Evolutionary conservation across 1,284 basidiomycete genomes (phyloP).

Genomic region (Malassezia obtusa): DNA sequence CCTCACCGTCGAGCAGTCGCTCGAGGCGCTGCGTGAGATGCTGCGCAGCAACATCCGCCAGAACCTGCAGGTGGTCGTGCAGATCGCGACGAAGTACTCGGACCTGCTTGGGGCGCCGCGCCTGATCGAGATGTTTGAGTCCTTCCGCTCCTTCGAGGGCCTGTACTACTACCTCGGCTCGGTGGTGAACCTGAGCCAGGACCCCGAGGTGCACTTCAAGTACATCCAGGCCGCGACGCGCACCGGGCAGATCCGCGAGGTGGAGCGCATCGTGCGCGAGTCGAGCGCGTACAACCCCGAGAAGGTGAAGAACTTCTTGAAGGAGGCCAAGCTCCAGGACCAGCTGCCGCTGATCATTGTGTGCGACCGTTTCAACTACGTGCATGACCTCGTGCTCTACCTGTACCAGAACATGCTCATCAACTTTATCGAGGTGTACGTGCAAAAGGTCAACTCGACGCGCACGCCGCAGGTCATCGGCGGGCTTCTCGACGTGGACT

Average conservation of each 20-base stretch:
- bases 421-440: conserved; percentile 98
- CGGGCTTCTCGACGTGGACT: conserved; percentile 93
- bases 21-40: conserved; percentile 96
- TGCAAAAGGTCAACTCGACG: conserved; percentile 93
- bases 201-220: conserved; percentile 98
- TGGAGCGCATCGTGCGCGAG: conserved; percentile 96
- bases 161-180: conserved; percentile 97
- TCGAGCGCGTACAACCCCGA: conserved; percentile 96
- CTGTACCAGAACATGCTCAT: conserved; percentile 94
- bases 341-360: conserved; percentile 99
- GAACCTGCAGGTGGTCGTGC: conserved; percentile 90
- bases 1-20: conserved; percentile 95
- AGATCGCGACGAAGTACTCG: conserved; percentile 98
- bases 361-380: conserved; percentile 99
- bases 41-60: conserved; percentile 92
- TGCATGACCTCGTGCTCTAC: conserved; percentile 96
- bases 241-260: conserved; percentile 95
- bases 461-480: conserved; percentile 97
- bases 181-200: conserved; percentile 89
- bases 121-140: conserved; percentile 97
- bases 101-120: conserved; percentile 94
- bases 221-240: conserved; percentile 98
- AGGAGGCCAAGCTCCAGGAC: conserved; percentile 86
- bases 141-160: conserved; percentile 95
- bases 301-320: conserved; percentile 99